phyloP scores from a whole-genome alignment of 768 basidiomycete genomes.

The Vararia minispora region DNA sequence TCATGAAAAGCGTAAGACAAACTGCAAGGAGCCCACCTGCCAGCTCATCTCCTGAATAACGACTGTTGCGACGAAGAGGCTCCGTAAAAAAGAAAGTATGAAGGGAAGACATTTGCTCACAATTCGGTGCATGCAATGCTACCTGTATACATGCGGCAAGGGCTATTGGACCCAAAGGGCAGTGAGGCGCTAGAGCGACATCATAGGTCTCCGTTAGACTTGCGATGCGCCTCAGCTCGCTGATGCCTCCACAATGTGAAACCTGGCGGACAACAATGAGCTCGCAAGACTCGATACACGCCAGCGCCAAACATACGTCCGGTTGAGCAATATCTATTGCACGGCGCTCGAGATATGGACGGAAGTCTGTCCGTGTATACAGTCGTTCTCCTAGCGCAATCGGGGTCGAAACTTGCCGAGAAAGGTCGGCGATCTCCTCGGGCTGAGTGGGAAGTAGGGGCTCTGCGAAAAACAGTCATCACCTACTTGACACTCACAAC shows the following conservation, averaged over 20 bases:
- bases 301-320: constrained; percentile 39
- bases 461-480: constrained; percentile 21
- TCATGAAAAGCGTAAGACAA: not conserved
- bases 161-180: constrained; percentile 61
- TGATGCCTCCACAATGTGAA: constrained; percentile 50
- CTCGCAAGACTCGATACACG: too few species aligned
- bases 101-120: too few species aligned
- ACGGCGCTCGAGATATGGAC: constrained; percentile 52
- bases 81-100: not conserved
- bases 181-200: constrained; percentile 62
- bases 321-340: constrained; percentile 63
- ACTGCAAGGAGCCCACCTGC: too few species aligned
- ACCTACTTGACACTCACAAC: not conserved
- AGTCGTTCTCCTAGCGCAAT: constrained; percentile 58
- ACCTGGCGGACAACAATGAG: constrained; percentile 23
- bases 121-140: constrained; percentile 46
- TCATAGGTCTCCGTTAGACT: constrained; percentile 57
- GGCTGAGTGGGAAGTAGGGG: constrained; percentile 50
- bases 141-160: constrained; percentile 63
- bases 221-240: constrained; percentile 46
- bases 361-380: constrained; percentile 49
- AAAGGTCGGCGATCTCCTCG: constrained; percentile 50
- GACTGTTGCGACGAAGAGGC: constrained; percentile 23
- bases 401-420: constrained; percentile 42
- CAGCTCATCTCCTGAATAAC: constrained; percentile 59